Base-by-base conservation (phyloP, 345 rosid genomes). In the Populus davidiana region DNA sequence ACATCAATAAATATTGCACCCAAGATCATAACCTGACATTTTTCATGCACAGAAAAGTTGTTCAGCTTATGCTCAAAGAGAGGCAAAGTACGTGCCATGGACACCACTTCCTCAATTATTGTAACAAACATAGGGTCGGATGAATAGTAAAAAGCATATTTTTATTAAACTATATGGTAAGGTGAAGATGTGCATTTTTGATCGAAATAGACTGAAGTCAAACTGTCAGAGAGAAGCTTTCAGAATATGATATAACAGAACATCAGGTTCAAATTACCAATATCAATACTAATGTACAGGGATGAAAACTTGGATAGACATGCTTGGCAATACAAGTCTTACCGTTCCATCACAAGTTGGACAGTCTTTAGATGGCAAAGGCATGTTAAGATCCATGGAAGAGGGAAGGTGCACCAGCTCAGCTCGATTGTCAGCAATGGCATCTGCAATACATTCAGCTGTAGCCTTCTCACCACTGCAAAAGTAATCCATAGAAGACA, bases 311-410 rank as follows among this genome's bases (percentile, higher is more conserved):
- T 73, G 50, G 41, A 38, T 23, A 52, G 70, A 50, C 41, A 39
- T 11, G 50, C 62, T 62, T 11, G 59, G 75, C 43, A 67, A 75
- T 73, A 20, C 14, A 56, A 68, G 36, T 75, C 93, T 89, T 81
- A 94, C 98, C 66, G 95, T 91, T 86, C 97, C 97, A 84, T 94
- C 98, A 75, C 97, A 94, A 78, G 88, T 86, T 44, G 92, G 95
- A 75, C 98, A 94, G 67, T 94, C 97, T 86, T 94, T 94, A 66
- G 86, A 83, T 66, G 98, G 98, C 83, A 94, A 84, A 69, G 97
- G 89, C 38, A 85, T 69, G 83, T 86, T 87, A 67, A 89, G 85
- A 85, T 93, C 87, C 72, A 91, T 47, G 35, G 92, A 73, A 27
- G 93, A 88, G 38, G 98, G 98, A 74, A 93, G 91, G 86, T 94